phyloP scores from a whole-genome alignment of 768 basidiomycete genomes.

The Termitomyces titanicus region DNA sequence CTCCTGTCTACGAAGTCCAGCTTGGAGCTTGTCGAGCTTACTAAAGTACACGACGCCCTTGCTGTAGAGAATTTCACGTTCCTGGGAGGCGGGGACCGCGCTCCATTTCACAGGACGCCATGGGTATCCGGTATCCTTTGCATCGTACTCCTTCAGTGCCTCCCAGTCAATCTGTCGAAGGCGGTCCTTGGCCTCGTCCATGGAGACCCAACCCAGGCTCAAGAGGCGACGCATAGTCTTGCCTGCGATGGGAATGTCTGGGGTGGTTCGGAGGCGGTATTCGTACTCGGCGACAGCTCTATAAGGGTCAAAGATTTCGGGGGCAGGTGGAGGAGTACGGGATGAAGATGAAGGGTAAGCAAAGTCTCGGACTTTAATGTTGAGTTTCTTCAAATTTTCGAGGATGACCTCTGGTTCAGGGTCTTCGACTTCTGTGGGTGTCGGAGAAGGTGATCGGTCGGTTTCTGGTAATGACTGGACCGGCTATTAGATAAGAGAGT shows the following conservation, averaged over 20 bases:
- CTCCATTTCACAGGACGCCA: constrained; percentile 16
- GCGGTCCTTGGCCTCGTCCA: constrained; percentile 27
- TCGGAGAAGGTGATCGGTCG: constrained; percentile 26
- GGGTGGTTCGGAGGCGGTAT: constrained; percentile 27
- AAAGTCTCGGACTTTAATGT: constrained; percentile 41
- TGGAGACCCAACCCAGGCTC: constrained; percentile 34
- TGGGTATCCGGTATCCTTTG: constrained; percentile 7
- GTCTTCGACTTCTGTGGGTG: constrained; percentile 34
- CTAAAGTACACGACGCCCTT: constrained; percentile 4
- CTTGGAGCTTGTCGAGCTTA: constrained; percentile 9
- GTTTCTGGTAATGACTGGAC: not conserved
- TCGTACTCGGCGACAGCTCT: constrained; percentile 37
- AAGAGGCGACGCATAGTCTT: constrained; percentile 35
- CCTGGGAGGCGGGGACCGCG: constrained; percentile 9
- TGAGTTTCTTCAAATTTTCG: constrained; percentile 19
- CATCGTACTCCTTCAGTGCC: constrained; percentile 26
- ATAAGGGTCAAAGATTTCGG: constrained; percentile 38
- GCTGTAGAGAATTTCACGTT: constrained; percentile 8
- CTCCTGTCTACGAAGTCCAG: constrained; percentile 7
- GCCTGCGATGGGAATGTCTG: constrained; percentile 32
- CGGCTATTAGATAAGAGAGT: not conserved
- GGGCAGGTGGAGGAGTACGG: constrained; percentile 10
- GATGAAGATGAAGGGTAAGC: constrained; percentile 21
- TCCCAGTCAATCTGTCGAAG: constrained; percentile 32
- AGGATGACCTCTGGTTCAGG: constrained; percentile 32